phyloP scores from a whole-genome alignment of 306 rosid genomes.

The Biancaea sappan region DNA sequence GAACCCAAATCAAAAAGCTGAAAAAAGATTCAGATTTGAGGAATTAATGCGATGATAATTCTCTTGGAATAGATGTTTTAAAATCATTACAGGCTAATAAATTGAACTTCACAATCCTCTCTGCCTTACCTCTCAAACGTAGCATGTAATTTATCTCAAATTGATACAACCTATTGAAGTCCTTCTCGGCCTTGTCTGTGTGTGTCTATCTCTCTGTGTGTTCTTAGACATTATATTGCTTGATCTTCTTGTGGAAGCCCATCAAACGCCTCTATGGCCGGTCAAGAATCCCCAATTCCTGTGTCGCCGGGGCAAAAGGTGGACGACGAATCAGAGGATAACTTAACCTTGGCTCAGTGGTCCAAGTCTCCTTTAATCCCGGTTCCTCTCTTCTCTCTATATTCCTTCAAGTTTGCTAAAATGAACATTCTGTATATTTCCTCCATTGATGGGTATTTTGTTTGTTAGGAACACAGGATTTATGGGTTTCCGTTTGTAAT shows the following conservation, averaged over 20 bases:
- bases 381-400: constrained; percentile 37
- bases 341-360: constrained; percentile 33
- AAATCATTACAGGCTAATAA: too few relatives aligned
- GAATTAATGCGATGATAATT: too few relatives aligned
- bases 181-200: neutral
- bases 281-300: neutral
- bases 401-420: neutral
- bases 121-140: neutral
- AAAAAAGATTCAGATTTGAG: neutral
- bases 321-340: constrained; percentile 29
- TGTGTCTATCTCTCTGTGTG: neutral
- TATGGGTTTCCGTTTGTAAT: neutral
- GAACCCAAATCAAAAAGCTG: neutral
- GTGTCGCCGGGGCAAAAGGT: constrained; percentile 26
- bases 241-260: neutral
- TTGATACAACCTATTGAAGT: constrained; percentile 19
- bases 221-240: neutral
- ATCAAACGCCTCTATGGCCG: constrained; percentile 8
- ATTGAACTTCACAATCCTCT: neutral
- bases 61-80: too few relatives aligned
- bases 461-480: neutral
- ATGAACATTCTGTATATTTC: neutral
- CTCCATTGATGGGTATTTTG: neutral
- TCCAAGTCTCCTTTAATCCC: constrained; percentile 38
- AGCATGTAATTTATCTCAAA: constrained; percentile 9